Evolutionary conservation across 2,329 filamentous ascomycete species (phyloP).

Genomic region (Neophaeococcomyces aloes): DNA sequence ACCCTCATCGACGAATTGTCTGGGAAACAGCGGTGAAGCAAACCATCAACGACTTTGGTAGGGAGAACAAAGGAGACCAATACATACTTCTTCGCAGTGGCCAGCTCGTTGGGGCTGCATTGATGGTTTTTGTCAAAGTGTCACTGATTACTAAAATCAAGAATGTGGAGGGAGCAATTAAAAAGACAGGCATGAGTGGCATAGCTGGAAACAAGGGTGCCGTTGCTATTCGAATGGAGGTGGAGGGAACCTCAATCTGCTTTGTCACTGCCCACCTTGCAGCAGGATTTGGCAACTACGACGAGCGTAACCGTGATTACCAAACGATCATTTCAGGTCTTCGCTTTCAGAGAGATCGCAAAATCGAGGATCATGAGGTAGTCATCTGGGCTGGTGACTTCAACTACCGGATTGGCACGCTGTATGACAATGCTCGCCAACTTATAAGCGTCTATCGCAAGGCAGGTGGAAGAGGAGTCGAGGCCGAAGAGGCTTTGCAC

Average conservation of each 20-base stretch:
- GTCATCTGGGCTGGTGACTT: slow-evolving; percentile 97
- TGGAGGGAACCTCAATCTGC: slow-evolving; percentile 82
- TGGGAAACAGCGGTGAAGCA: slow-evolving; percentile 78
- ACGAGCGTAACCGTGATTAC: slow-evolving; percentile 90
- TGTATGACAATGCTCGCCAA: slow-evolving; percentile 63
- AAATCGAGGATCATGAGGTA: slow-evolving; percentile 83
- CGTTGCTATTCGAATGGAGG: slow-evolving; percentile 91
- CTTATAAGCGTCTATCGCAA: slow-evolving; percentile 64
- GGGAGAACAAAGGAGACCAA: slow-evolving; percentile 50
- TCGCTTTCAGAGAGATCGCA: slow-evolving; percentile 78
- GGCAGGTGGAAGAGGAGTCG: slow-evolving; percentile 75
- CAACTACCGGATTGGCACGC: slow-evolving; percentile 89
- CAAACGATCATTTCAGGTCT: slow-evolving; percentile 77
- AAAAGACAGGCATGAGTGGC: slow-evolving; percentile 84
- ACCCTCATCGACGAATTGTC: slow-evolving; percentile 69
- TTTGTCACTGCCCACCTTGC: slow-evolving; percentile 95
- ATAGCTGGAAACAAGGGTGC: slow-evolving; percentile 98
- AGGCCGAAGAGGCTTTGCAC: slow-evolving; percentile 11
- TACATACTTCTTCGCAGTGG: slow-evolving; percentile 87
- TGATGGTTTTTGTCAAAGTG: slow-evolving; percentile 81
- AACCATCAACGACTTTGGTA: slow-evolving; percentile 54
- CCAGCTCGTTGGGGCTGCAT: slow-evolving; percentile 84
- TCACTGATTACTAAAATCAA: slow-evolving; percentile 73
- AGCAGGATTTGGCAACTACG: slow-evolving; percentile 91
- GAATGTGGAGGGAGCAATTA: slow-evolving; percentile 91